Evolutionary conservation across 2,329 filamentous ascomycete genomes (phyloP).

Genomic region (Clathrospora elynae): DNA sequence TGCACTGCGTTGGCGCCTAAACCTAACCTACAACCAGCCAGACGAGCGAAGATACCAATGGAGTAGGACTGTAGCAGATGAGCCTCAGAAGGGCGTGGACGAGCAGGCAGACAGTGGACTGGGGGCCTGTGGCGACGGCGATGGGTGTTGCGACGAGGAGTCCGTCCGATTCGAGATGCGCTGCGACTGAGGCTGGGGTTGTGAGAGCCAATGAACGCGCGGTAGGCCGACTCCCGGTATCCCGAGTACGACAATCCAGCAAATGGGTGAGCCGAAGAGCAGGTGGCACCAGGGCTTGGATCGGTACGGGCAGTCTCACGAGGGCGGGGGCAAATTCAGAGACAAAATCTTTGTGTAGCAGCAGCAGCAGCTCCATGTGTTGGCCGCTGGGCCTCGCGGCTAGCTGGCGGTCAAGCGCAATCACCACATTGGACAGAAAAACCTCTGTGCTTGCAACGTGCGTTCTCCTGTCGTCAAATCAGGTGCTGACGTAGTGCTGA

Average conservation of each 20-base stretch:
- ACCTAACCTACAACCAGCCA: conserved; percentile 25
- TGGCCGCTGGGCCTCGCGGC: conserved; percentile 17
- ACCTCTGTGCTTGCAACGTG: conserved; percentile 23
- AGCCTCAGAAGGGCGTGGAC: conserved; percentile 27
- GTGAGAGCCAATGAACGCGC: conserved; percentile 21
- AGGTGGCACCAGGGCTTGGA: conserved; percentile 19
- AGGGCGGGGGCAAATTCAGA: conserved; percentile 17
- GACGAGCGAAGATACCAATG: conserved; percentile 16
- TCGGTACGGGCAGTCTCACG: conserved; percentile 21
- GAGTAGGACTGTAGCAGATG: conserved; percentile 7
- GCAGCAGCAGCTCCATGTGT: conserved; percentile 22
- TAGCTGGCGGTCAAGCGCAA: conserved; percentile 37
- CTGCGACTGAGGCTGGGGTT: conserved; percentile 17
- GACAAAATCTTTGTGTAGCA: conserved; percentile 6
- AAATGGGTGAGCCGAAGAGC: conserved; percentile 10
- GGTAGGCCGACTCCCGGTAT: conserved; percentile 6
- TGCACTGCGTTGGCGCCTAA: conserved; percentile 31
- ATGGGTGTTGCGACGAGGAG: conserved; percentile 20
- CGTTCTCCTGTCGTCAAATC: conserved; percentile 24
- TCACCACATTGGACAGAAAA: conserved; percentile 19
- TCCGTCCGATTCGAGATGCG: conserved; percentile 21
- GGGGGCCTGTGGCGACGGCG: conserved; percentile 3
- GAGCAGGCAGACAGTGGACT: conserved; percentile 19
- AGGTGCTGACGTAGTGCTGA: conserved; percentile 21
- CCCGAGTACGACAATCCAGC: conserved; percentile 9